Percentiles rank a stretch among this genome's conserved stretches.
Evolutionary conservation across 768 basidiomycete genomes (phyloP).

Genomic region (Phylloporus scabripes): DNA sequence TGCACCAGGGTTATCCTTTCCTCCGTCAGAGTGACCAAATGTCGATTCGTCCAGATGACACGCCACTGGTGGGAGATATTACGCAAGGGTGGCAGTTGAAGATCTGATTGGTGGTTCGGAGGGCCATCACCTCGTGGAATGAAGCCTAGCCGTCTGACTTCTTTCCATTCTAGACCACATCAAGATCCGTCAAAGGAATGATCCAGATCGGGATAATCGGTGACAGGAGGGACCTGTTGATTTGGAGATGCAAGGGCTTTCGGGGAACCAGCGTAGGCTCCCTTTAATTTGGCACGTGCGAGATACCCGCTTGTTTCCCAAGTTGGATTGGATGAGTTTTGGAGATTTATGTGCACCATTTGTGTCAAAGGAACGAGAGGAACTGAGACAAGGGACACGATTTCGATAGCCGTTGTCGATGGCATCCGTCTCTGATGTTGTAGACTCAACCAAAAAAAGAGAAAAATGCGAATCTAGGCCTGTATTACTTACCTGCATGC

Average conservation of each 20-base stretch:
- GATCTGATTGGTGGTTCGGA: slow-evolving; percentile 8
- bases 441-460: not conserved
- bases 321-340: not conserved
- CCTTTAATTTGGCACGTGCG: not conserved
- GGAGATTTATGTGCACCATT: not conserved
- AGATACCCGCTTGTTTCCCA: not conserved
- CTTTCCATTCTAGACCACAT: slow-evolving; percentile 22
- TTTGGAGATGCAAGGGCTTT: not conserved
- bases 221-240: slow-evolving; percentile 1
- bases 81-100: slow-evolving; percentile 7
- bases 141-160: slow-evolving; percentile 2
- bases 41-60: slow-evolving; percentile 3
- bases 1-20: slow-evolving; percentile 7
- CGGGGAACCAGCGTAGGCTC: slow-evolving; percentile 2
- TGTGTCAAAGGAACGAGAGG: not conserved
- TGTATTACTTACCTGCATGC: not conserved
- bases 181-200: slow-evolving; percentile 8
- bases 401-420: slow-evolving; percentile 10
- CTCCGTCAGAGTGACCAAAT: slow-evolving; percentile 2
- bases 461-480: not conserved
- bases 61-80: slow-evolving; percentile 16
- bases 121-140: slow-evolving; percentile 19
- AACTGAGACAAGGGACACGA: not conserved
- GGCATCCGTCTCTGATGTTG: not conserved
- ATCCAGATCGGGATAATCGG: slow-evolving; percentile 9